Conservation (phyloP, 768 basidiomycete genomes). For the Glaciozyma antarctica region DNA sequence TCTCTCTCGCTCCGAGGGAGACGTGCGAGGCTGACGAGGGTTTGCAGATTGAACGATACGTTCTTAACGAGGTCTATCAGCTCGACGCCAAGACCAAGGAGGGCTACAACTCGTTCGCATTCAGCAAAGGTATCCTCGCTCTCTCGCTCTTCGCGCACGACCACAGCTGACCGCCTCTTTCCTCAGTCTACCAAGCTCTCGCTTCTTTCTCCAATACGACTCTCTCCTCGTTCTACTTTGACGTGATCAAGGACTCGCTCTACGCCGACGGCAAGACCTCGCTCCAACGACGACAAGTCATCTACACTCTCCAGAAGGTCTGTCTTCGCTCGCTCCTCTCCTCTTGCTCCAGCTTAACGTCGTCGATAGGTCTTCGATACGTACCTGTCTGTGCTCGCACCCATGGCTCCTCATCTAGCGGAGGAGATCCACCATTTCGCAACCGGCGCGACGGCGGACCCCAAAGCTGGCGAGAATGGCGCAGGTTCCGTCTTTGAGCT, state of each 20-base stretch:
- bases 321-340: conserved; percentile 12
- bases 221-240: conserved; percentile 83
- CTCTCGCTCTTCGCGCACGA: background rate
- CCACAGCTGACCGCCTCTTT: background rate
- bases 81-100: conserved; percentile 60
- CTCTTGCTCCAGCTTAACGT: background rate
- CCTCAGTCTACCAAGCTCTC: conserved; percentile 59
- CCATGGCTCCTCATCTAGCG: conserved; percentile 78
- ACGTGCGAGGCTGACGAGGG: conserved; percentile 3
- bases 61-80: conserved; percentile 71
- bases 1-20: background rate
- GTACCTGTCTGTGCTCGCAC: conserved; percentile 53
- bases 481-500: conserved; percentile 58
- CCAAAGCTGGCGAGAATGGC: conserved; percentile 28
- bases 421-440: conserved; percentile 63
- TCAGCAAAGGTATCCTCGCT: conserved; percentile 60
- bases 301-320: conserved; percentile 66
- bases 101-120: conserved; percentile 64
- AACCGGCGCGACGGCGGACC: conserved; percentile 10
- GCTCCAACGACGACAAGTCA: conserved; percentile 52
- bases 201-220: conserved; percentile 71
- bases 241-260: conserved; percentile 77
- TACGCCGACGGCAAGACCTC: conserved; percentile 58
- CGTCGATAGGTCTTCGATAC: conserved; percentile 52
- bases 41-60: conserved; percentile 67